Percentiles rank a stretch among this genome's conserved stretches.
Evolutionary conservation across 495 filamentous ascomycete species (phyloP).

Genomic region (Daldinia loculata): DNA sequence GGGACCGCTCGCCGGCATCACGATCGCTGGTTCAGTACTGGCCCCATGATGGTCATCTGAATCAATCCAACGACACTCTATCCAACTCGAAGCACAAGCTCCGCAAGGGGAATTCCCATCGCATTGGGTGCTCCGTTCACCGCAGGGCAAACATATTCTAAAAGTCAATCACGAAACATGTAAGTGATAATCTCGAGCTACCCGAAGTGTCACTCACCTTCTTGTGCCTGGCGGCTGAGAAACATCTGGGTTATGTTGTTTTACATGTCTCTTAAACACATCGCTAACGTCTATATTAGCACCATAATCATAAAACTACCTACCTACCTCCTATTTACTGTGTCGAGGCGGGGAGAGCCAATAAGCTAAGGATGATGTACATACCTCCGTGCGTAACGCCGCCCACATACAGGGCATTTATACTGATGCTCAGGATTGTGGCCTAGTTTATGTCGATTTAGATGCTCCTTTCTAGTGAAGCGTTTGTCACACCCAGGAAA

Average conservation of each 20-base stretch:
- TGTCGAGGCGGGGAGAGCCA: background rate
- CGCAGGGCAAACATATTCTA: conserved; percentile 40
- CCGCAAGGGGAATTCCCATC: conserved; percentile 41
- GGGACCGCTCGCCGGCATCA: background rate
- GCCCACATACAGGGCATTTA: conserved; percentile 35
- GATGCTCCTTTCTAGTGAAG: conserved; percentile 38
- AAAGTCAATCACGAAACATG: conserved; percentile 6
- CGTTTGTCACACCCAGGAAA: conserved; percentile 35
- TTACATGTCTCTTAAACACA: conserved; percentile 44
- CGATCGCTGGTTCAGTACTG: conserved; percentile 7
- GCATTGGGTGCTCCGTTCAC: conserved; percentile 38
- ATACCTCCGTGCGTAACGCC: conserved; percentile 38
- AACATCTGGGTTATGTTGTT: conserved; percentile 36
- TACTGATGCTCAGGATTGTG: conserved; percentile 34
- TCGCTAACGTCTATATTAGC: conserved; percentile 31
- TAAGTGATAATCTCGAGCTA: conserved; percentile 7
- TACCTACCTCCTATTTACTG: no score
- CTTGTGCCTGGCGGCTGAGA: background rate
- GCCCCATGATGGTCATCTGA: conserved; percentile 14
- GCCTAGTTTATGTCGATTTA: conserved; percentile 34
- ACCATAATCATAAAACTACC: background rate
- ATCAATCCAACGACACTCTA: conserved; percentile 19
- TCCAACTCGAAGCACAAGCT: conserved; percentile 36
- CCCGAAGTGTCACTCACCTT: background rate
- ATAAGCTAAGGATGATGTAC: background rate